phyloP scores from a whole-genome alignment of 1,139 yeast species.

The Hansenula lynferdii region DNA sequence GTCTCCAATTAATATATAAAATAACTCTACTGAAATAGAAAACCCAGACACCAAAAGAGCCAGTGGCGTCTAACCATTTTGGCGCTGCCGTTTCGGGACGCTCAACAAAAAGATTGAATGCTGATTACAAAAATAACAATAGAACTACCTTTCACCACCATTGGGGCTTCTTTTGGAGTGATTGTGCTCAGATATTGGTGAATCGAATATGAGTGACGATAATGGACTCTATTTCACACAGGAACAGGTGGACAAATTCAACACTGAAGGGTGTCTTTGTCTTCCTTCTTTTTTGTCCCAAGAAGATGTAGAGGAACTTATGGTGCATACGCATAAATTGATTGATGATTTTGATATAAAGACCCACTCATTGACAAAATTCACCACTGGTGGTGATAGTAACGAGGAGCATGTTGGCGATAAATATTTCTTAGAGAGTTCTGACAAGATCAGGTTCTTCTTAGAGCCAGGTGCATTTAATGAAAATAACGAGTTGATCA shows the following conservation, averaged over 20 bases:
- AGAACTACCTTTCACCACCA: too few species aligned
- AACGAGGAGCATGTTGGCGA: constrained; percentile 69
- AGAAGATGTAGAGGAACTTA: constrained; percentile 35
- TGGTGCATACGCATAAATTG: constrained; percentile 40
- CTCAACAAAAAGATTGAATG: too few species aligned
- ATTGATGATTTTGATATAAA: constrained; percentile 46
- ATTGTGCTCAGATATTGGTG: too few species aligned
- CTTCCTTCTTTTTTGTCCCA: constrained; percentile 48
- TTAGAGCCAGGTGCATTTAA: constrained; percentile 71
- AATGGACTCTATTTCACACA: constrained; percentile 8
- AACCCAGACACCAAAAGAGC: too few species aligned
- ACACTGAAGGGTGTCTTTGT: constrained; percentile 59
- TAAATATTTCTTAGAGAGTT: constrained; percentile 61
- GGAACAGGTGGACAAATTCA: constrained; percentile 42
- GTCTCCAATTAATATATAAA: too few species aligned
- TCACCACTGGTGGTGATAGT: constrained; percentile 47
- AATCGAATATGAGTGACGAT: too few species aligned
- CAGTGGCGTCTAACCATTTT: too few species aligned
- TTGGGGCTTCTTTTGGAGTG: too few species aligned
- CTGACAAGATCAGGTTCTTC: constrained; percentile 66
- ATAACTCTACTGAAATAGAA: too few species aligned
- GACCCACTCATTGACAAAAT: constrained; percentile 67
- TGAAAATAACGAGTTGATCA: constrained; percentile 34
- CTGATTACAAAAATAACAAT: too few species aligned
- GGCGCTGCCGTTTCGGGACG: too few species aligned